Base-by-base conservation (phyloP, 2,329 filamentous ascomycete species). In the Paracorniculantispora psalliotae region DNA sequence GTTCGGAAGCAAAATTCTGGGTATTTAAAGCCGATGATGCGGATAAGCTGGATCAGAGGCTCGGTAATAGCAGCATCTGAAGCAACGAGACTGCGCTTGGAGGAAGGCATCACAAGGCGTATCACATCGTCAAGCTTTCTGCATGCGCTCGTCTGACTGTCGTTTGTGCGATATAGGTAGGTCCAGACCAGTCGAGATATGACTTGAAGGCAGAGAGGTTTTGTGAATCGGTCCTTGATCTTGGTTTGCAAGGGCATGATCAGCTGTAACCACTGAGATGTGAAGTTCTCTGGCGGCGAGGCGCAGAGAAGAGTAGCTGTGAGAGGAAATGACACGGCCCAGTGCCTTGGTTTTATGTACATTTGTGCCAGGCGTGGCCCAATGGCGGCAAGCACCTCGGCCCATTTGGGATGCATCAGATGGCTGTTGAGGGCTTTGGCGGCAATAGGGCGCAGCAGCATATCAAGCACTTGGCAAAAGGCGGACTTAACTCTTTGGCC, bases 121-220 rank as follows among this genome's bases (percentile, higher is more conserved):
- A 96, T 84, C 21, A 97, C 87, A 63, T 97, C 93, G 63, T 99
- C 93, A 19, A 97, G 78, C 71, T 94, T 97, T 63, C 89, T 86
- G 43, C 85, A 79, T 2, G 88, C 87, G 30, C 80, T 80, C 57
- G 86, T 83, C 1, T 83, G 77, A 10, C 85, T 81, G 63, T 99
- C 94, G 5, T 84, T 85, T 50, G 86, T 87, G 53, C 93, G 87
- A 72, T 96, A 96, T 3, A 99, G 80, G 71, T 97, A 97, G 0
- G 92, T 93, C 94, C 94, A 99, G 4, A 96, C 81, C 26, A 99
- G 77, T 57, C 93, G 87, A 41, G 92, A 96, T 52, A 97, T 87
- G 15, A 93, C 92, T 69, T 96, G 91, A 25, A 99, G 81, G 59
- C 92, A 92, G 37, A 92, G 81, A 4, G 88, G 88, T 64, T 91